Conservation (phyloP, 2,329 filamentous ascomycete species). For the Phoma sp. region DNA sequence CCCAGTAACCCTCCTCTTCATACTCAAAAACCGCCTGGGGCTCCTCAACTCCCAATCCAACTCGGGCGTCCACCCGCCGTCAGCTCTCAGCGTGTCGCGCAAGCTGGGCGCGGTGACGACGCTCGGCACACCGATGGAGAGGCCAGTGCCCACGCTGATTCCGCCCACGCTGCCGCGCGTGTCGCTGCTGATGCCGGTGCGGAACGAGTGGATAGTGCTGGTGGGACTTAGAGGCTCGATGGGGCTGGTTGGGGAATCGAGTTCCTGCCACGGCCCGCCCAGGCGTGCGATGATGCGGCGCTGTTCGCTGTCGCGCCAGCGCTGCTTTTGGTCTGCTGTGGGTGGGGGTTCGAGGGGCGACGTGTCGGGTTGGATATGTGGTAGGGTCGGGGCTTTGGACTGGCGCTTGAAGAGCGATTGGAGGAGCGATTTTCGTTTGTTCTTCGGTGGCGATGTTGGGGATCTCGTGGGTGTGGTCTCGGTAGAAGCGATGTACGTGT, state of each 20-base stretch:
- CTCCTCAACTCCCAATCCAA: conserved; percentile 29
- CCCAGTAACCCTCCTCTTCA: conserved; percentile 24
- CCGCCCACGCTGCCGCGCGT: conserved; percentile 7
- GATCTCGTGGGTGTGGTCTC: conserved; percentile 4
- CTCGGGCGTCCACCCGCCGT: conserved; percentile 26
- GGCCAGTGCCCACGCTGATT: conserved; percentile 12
- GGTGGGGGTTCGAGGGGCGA: conserved; percentile 8
- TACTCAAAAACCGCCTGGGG: conserved; percentile 25
- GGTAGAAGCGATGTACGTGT: not conserved
- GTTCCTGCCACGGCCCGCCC: conserved; percentile 28
- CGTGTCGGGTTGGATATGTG: conserved; percentile 4
- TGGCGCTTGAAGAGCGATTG: conserved; percentile 11
- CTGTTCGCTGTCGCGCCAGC: conserved; percentile 32
- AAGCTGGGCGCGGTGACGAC: conserved; percentile 25
- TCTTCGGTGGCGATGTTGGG: conserved; percentile 7
- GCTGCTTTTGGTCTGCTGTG: conserved; percentile 17
- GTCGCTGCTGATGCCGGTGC: conserved; percentile 1
- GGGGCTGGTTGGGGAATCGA: conserved; percentile 8
- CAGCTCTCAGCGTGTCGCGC: conserved; percentile 22
- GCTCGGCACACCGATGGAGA: conserved; percentile 14
- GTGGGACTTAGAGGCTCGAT: conserved; percentile 6
- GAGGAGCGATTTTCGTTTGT: conserved; percentile 9
- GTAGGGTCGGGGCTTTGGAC: conserved; percentile 3
- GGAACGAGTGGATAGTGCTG: conserved; percentile 6
- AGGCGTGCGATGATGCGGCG: conserved; percentile 27